Conservation (phyloP, 2,329 filamentous ascomycete genomes). For the Fusarium virguliforme region DNA sequence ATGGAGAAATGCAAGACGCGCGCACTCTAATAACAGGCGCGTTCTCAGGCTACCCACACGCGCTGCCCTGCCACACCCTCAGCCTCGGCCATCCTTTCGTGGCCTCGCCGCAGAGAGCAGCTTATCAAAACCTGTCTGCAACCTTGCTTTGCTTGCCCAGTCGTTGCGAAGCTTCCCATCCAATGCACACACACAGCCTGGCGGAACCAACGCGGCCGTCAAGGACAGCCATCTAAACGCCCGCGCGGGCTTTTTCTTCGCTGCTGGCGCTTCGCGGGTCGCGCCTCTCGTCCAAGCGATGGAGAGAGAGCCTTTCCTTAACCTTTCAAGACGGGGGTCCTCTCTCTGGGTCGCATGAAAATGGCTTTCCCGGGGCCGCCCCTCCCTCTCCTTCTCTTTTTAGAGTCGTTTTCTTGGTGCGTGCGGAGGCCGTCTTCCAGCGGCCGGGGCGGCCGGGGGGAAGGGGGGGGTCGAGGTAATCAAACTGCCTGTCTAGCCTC, state of each 20-base stretch:
- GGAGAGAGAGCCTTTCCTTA: conserved; percentile 8
- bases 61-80: conserved; percentile 33
- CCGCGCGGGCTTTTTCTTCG: background rate
- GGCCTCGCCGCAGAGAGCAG: conserved; percentile 38
- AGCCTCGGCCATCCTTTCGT: conserved; percentile 28
- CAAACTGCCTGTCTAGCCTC: conserved; percentile 47
- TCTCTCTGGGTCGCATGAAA: conserved; percentile 49
- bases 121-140: conserved; percentile 6
- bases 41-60: conserved; percentile 31
- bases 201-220: conserved; percentile 16
- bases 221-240: conserved; percentile 5
- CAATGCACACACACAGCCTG: conserved; percentile 8
- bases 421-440: conserved; percentile 49
- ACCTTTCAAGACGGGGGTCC: conserved; percentile 11
- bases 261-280: conserved; percentile 26
- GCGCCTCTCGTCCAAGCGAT: conserved; percentile 35
- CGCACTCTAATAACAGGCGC: conserved; percentile 28
- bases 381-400: conserved; percentile 39
- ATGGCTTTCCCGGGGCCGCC: conserved; percentile 42
- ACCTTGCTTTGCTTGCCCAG: background rate
- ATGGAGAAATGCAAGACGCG: conserved; percentile 32
- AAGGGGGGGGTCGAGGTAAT: conserved; percentile 34
- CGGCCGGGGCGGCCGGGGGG: conserved; percentile 40
- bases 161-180: conserved; percentile 13
- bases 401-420: conserved; percentile 39